These are phyloP conservation scores for Fusarium nanum DNA, from an alignment of 2,329 filamentous ascomycete species.

Conservation along the genomic window DNA sequence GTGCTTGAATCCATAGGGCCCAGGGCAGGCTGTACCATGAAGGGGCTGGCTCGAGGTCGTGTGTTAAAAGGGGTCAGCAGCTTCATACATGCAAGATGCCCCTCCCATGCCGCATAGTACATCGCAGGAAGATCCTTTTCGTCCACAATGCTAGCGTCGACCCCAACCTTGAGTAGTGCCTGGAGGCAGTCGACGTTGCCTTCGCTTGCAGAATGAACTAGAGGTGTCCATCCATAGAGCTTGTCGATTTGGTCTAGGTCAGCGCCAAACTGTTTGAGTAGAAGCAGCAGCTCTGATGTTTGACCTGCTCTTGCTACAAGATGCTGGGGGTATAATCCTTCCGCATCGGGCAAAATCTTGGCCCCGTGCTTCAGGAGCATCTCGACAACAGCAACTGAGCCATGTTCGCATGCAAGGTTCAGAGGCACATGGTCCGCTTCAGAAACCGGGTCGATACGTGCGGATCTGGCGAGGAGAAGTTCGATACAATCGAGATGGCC, in stretches of 20 bases:
- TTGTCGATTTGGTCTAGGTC: slow-evolving; percentile 94
- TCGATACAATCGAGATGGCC: slow-evolving; percentile 84
- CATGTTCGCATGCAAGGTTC: slow-evolving; percentile 95
- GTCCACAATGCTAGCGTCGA: slow-evolving; percentile 82
- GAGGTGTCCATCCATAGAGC: slow-evolving; percentile 95
- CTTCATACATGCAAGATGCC: slow-evolving; percentile 93
- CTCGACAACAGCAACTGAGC: slow-evolving; percentile 84
- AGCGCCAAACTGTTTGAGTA: slow-evolving; percentile 87
- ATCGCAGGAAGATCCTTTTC: slow-evolving; percentile 94
- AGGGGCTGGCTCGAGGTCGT: slow-evolving; percentile 57
- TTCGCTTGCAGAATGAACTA: slow-evolving; percentile 96
- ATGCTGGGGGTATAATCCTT: slow-evolving; percentile 97
- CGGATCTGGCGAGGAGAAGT: slow-evolving; percentile 78
- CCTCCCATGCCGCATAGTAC: slow-evolving; percentile 99
- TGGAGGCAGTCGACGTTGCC: slow-evolving; percentile 91
- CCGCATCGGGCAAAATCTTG: slow-evolving; percentile 89
- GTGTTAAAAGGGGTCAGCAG: slow-evolving; percentile 75
- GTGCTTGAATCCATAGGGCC: slow-evolving; percentile 61
- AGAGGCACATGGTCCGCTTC: slow-evolving; percentile 93
- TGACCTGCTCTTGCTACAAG: slow-evolving; percentile 91
- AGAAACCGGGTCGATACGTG: slow-evolving; percentile 86
- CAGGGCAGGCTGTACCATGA: slow-evolving; percentile 57
- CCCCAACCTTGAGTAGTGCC: slow-evolving; percentile 81
- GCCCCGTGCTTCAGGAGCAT: slow-evolving; percentile 85
- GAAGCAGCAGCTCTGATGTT: slow-evolving; percentile 79